Percentiles rank a stretch among this genome's conserved stretches.
Conservation (phyloP, 805 yeast species). For the Ogataea methylovora region DNA sequence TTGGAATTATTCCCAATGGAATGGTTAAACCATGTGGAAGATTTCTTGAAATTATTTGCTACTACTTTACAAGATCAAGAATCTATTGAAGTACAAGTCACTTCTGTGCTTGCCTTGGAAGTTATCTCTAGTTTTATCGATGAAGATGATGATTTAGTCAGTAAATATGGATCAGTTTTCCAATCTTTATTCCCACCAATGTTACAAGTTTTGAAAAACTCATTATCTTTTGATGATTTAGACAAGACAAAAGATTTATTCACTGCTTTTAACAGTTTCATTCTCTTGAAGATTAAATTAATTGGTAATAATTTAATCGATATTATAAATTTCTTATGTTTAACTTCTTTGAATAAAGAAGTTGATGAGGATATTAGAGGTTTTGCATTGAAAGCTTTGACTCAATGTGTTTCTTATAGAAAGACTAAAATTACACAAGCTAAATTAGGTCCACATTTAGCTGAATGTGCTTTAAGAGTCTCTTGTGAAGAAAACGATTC, state of each 20-base stretch:
- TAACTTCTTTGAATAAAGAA: conserved; percentile 58
- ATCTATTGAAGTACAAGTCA: conserved; percentile 70
- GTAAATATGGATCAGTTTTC: conserved; percentile 27
- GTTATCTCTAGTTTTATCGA: conserved; percentile 62
- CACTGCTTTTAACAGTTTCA: conserved; percentile 75
- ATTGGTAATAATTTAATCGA: conserved; percentile 68
- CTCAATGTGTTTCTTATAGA: conserved; percentile 71
- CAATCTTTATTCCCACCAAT: conserved; percentile 64
- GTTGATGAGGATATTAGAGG: conserved; percentile 78
- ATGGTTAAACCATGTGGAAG: conserved; percentile 49
- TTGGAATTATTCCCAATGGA: conserved; percentile 63
- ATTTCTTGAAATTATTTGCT: conserved; percentile 65
- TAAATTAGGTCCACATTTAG: conserved; percentile 77
- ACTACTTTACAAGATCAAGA: conserved; percentile 54
- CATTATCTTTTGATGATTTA: conserved; percentile 62
- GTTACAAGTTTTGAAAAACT: conserved; percentile 73
- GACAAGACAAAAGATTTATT: conserved; percentile 69
- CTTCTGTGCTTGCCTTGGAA: conserved; percentile 76
- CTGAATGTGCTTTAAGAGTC: conserved; percentile 64
- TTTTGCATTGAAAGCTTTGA: conserved; percentile 78
- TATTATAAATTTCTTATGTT: conserved; percentile 66
- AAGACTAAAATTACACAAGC: conserved; percentile 72
- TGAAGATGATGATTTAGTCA: conserved; percentile 40
- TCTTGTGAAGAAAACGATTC: conserved; percentile 79
- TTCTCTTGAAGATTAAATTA: conserved; percentile 68